Evolutionary conservation across 129 eudicot species (phyloP), one percentile per base, ranked within the genome.

Genomic region (Lactuca sativa): DNA sequence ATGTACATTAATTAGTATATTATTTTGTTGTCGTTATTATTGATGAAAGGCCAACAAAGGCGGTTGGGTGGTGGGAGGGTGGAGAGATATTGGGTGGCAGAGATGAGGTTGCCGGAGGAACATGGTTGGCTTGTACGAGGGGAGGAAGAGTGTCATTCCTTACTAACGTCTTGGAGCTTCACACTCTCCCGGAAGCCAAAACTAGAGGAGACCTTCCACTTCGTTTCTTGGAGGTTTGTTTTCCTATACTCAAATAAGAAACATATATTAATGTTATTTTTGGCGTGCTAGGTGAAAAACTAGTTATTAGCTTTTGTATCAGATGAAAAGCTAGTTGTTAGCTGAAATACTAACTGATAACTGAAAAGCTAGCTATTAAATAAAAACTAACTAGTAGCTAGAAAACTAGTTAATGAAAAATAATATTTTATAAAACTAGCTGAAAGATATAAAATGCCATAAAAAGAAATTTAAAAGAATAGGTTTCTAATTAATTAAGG

Each of bases 51-150:
- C 86, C 92, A 3, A 86, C 96, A 10, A 81, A 77, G 71, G 76
- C 87, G 34, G 73, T 78, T 13, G 92, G 84, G 36, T 89, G 96
- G 92, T 89, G 97, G 97, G 95, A 87, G 48, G 90, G 83, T 25
- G 90, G 86, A 21, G 83, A 87, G 38, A 87, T 90, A 59, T 5
- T 90, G 44, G 95, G 92, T 61, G 97, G 97, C 33, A 72, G 82
- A 70, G 97, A 91, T 21, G 95, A 72, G 73, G 81, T 81, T 4
- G 97, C 81, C 6, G 97, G 97, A 51, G 95, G 97, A 58, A 91
- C 97, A 15, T 91, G 95, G 97, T 34, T 91, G 64, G 95, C 90
- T 9, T 85, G 85, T 64, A 71, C 84, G 6, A 82, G 78, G 43
- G 25, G 72, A 7, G 97, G 95, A 6, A 73, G 80, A 72, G 62